Evolutionary conservation across 129 eudicot genomes (phyloP).

Genomic region (Lactuca sativa): DNA sequence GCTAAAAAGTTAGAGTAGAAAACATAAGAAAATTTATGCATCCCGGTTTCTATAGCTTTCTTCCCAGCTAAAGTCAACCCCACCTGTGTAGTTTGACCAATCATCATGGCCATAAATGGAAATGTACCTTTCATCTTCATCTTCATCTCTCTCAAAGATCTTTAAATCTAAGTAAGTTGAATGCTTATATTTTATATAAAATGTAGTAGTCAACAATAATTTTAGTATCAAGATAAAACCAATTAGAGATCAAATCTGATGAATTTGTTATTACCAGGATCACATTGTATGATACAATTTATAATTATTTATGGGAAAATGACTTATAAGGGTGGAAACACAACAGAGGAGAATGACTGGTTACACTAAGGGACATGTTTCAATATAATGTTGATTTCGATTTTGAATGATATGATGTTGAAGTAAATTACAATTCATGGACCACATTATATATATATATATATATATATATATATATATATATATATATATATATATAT

Average conservation of each 20-base stretch:
- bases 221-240: background rate
- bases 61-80: constrained; percentile 47
- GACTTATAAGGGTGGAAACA: no score
- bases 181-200: background rate
- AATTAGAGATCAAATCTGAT: background rate
- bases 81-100: constrained; percentile 50
- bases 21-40: constrained; percentile 54
- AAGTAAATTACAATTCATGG: no score
- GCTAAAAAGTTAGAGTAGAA: constrained; percentile 49
- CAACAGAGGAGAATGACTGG: no score
- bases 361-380: no score
- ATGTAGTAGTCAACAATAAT: background rate
- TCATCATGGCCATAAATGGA: constrained; percentile 56
- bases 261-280: background rate
- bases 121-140: constrained; percentile 42
- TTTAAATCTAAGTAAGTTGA: background rate
- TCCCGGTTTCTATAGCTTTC: constrained; percentile 51
- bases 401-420: no score
- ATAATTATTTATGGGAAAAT: constrained; percentile 5
- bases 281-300: background rate
- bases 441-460: no score
- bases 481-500: no score
- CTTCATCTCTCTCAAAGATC: constrained; percentile 12
- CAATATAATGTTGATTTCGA: no score
- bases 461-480: no score